A percentile compares a stretch with the other conserved stretches of the same genome.
Conservation (phyloP, 2,329 filamentous ascomycete species). For the Chalaropsis ovoidea region DNA sequence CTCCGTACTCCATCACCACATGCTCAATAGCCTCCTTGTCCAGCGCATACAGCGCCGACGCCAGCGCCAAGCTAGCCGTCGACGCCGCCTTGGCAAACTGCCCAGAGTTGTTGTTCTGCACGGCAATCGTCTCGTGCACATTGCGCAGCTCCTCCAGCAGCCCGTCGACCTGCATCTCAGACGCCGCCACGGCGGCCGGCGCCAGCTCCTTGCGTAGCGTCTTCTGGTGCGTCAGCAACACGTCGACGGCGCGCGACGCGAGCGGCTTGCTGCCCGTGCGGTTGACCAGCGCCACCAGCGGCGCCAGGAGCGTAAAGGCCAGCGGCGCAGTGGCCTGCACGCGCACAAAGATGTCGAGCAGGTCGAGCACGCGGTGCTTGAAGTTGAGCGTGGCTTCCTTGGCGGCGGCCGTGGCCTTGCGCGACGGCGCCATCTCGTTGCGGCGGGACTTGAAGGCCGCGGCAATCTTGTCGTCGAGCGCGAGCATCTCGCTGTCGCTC, state of each 20-base stretch:
- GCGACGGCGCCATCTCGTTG: constrained; percentile 53
- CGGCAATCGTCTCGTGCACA: constrained; percentile 59
- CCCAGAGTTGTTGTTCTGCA: constrained; percentile 52
- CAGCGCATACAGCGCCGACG: constrained; percentile 48
- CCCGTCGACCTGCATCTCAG: not conserved
- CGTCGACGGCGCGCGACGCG: constrained; percentile 58
- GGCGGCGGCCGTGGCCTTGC: constrained; percentile 77
- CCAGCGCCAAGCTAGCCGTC: constrained; percentile 57
- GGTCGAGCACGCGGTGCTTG: constrained; percentile 84
- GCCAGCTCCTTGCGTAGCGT: constrained; percentile 48
- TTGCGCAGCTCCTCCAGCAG: constrained; percentile 41
- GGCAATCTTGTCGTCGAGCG: constrained; percentile 69
- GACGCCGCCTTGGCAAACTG: constrained; percentile 67
- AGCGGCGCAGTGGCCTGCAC: constrained; percentile 60
- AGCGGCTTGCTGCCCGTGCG: constrained; percentile 69
- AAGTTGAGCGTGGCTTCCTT: constrained; percentile 86
- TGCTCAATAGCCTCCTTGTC: constrained; percentile 44
- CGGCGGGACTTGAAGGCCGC: constrained; percentile 74
- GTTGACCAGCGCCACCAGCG: constrained; percentile 65
- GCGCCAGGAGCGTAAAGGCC: constrained; percentile 60
- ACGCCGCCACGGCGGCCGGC: constrained; percentile 31
- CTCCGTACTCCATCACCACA: constrained; percentile 54
- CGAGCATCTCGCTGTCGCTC: constrained; percentile 93
- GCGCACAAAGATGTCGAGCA: constrained; percentile 75
- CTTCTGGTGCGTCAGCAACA: constrained; percentile 63